Base-by-base conservation (phyloP, 805 yeast species). In the Kuraishia piskuri region DNA sequence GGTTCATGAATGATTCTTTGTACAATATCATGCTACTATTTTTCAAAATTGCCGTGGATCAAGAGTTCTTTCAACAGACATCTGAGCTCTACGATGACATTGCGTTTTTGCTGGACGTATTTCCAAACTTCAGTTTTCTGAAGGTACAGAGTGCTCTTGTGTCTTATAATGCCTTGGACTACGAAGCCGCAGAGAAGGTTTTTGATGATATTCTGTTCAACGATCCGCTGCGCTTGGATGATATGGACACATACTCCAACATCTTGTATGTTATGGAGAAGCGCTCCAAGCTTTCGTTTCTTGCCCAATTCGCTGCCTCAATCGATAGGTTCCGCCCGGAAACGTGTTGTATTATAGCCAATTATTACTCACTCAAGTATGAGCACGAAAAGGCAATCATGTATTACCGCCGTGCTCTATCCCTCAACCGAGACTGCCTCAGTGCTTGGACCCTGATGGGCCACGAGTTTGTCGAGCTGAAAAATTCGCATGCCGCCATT, bases 361-460 rank as follows among this genome's bases (percentile, higher is more conserved):
- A 94, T 68, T 92, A 89, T 69, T 91, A 91, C 67, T 88, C 96
- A 37, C 77, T 94, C 67, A 84, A 87, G 60, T 88, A 90, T 57
- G 96, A 94, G 60, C 99, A 94, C 68, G 97, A 90, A 66, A 88
- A 88, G 68, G 96, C 99, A 0, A 89, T 94, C 56, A 82, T 86
- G 82, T 90, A 90, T 68, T 94, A 91, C 64, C 86, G 90, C 60
- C 77, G 98, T 53, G 99, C 99, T 0, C 72, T 94, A 44, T 80
- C 88, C 0, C 73, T 94, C 55, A 88, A 90, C 64, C 81, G 86
- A 56, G 82, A 82, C 59, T 89, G 95, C 60, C 72, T 90, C 20
- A 82, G 90, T 57, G 97, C 98, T 0, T 94, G 98, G 98, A 94
- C 98, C 0, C 74, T 94, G 54, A 90, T 94, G 97, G 99, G 99